Evolutionary conservation across 176 grass and related monocot genomes (phyloP).

Genomic region (Hsuehochloa calcarea): DNA sequence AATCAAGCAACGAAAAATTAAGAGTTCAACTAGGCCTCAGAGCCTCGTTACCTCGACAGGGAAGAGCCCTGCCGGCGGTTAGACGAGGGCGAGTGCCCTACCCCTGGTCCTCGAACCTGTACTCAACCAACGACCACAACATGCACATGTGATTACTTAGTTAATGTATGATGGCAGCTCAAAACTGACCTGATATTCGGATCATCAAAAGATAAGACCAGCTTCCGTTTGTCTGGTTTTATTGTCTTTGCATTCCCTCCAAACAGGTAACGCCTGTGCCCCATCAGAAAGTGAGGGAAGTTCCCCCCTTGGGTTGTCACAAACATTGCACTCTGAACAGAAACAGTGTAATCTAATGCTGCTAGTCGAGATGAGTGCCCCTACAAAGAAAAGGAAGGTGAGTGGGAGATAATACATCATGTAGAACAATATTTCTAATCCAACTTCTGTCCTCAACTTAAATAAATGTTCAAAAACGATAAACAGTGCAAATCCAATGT

Average conservation of each 20-base stretch:
- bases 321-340: conserved; percentile 73
- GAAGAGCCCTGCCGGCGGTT: too few relatives aligned
- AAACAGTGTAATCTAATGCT: conserved; percentile 82
- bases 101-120: too few relatives aligned
- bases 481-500: conserved; percentile 3
- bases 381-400: conserved; percentile 35
- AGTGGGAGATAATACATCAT: conserved; percentile 7
- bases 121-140: too few relatives aligned
- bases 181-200: conserved; percentile 71
- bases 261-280: conserved; percentile 75
- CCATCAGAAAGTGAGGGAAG: conserved; percentile 94
- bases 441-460: neutral
- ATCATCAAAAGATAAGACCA: conserved; percentile 86
- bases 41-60: too few relatives aligned
- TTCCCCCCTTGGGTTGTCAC: conserved; percentile 96
- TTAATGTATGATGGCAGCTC: neutral
- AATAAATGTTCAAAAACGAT: neutral
- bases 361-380: conserved; percentile 81
- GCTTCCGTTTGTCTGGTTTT: conserved; percentile 82
- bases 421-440: neutral
- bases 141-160: neutral
- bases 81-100: too few relatives aligned
- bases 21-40: too few relatives aligned
- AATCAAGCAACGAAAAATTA: too few relatives aligned
- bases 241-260: conserved; percentile 81